phyloP scores from a whole-genome alignment of 78 protist species.

The Cavenderia fasciculata region DNA sequence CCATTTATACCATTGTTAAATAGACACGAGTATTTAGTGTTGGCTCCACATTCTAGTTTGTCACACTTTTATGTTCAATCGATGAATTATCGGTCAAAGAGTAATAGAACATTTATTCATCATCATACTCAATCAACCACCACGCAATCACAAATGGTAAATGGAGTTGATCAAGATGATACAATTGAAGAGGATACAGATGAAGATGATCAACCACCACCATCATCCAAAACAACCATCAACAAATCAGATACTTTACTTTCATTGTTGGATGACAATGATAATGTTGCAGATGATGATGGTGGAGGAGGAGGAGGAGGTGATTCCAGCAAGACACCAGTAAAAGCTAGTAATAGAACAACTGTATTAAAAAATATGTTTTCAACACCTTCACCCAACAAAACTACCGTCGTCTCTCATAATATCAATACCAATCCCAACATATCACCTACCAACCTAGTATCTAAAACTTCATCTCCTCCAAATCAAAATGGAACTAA shows the following conservation, averaged over 20 bases:
- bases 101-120: neutral
- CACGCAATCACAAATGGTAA: neutral
- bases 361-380: neutral
- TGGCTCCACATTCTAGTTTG: neutral
- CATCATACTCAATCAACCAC: neutral
- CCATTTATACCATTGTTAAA: neutral
- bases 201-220: no score
- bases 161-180: neutral
- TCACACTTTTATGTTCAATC: slow-evolving; percentile 2
- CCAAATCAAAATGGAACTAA: neutral
- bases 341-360: neutral
- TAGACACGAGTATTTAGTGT: neutral
- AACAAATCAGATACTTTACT: no score
- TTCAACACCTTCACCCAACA: neutral
- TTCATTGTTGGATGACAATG: no score
- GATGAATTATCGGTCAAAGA: slow-evolving; percentile 13
- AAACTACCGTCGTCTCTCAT: neutral
- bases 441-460: neutral
- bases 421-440: neutral
- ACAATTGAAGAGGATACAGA: slow-evolving; percentile 41
- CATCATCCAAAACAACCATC: no score
- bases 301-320: no score
- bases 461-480: no score
- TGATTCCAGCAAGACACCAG: no score
- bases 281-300: neutral